Base-by-base conservation (phyloP, 1,284 basidiomycete species). In the Heterobasidion annosum region DNA sequence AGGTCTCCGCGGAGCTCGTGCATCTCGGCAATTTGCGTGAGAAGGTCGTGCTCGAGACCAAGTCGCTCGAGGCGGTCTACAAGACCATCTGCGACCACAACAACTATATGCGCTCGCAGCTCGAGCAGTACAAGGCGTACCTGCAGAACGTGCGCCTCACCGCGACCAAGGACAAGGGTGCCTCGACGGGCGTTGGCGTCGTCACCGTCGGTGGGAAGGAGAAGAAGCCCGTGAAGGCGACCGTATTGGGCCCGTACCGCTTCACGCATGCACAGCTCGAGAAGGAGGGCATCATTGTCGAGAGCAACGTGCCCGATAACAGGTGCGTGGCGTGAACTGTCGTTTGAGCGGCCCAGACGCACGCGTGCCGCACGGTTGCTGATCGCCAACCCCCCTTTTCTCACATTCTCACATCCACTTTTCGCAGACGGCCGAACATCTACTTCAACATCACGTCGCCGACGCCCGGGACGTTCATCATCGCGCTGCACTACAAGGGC, bases 41-140 rank as follows among this genome's bases (percentile, higher is more conserved):
- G 70, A 99, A 98, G 76, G 93, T 99, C 49, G 66, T 97, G 40
- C 72, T 91, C 58, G 97, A 99, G 76, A 94, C 91, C 52, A 86
- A 91, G 63, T 91, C 87, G 13, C 80, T 99, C 56, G 95, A 98
- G 59, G 85, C 91, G 3, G 97, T 99, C 33, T 98, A 94, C 83
- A 96, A 97, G 81, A 98, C 97, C 25, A 98, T 99, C 62, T 89
- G 94, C 70, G 96, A 99, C 68, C 97, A 99, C 75, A 98, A 99
- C 76, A 93, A 92, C 70, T 99, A 99, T 70, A 79, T 99, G 68
- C 82, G 95, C 47, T 85, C 85, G 32, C 97, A 99, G 72, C 81
- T 99, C 59, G 97, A 99, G 71, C 95, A 98, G 73, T 99, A 99
- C 82, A 99, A 99, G 77, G 94, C 93, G 40, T 99, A 99, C 70